These are phyloP conservation scores for Rosa rugosa DNA, from an alignment of 306 rosid genomes.

Conservation along the genomic window DNA sequence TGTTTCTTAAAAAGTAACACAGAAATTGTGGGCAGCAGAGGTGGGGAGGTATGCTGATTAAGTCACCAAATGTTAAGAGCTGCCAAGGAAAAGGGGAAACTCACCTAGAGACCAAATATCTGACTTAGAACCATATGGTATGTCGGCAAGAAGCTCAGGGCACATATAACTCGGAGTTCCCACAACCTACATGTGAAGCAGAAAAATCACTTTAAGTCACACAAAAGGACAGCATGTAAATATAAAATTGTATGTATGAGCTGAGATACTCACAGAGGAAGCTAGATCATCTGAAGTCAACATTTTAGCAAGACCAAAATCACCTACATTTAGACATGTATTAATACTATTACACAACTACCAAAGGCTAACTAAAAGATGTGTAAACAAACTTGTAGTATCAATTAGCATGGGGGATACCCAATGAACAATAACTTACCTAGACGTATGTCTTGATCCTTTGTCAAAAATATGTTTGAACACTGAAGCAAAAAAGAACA, in stretches of 20 bases:
- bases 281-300: slow-evolving; percentile 96
- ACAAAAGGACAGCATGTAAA: background rate
- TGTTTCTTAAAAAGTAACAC: background rate
- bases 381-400: too few relatives aligned
- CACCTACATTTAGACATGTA: slow-evolving; percentile 60
- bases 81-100: slow-evolving; percentile 21
- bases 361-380: background rate
- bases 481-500: slow-evolving; percentile 58
- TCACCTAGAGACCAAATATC: slow-evolving; percentile 98
- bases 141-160: slow-evolving; percentile 99
- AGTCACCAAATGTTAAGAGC: slow-evolving; percentile 19
- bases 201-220: slow-evolving; percentile 4
- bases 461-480: slow-evolving; percentile 95
- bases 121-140: slow-evolving; percentile 97
- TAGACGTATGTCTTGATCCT: slow-evolving; percentile 81
- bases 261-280: slow-evolving; percentile 78
- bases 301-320: slow-evolving; percentile 98
- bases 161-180: slow-evolving; percentile 99
- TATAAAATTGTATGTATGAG: background rate
- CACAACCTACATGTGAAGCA: slow-evolving; percentile 61
- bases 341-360: background rate
- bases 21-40: background rate
- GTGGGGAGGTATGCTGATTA: background rate
- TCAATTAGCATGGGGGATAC: background rate
- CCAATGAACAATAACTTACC: slow-evolving; percentile 54